Conservation (phyloP, 768 basidiomycete genomes). For the Auricularia sp. region DNA sequence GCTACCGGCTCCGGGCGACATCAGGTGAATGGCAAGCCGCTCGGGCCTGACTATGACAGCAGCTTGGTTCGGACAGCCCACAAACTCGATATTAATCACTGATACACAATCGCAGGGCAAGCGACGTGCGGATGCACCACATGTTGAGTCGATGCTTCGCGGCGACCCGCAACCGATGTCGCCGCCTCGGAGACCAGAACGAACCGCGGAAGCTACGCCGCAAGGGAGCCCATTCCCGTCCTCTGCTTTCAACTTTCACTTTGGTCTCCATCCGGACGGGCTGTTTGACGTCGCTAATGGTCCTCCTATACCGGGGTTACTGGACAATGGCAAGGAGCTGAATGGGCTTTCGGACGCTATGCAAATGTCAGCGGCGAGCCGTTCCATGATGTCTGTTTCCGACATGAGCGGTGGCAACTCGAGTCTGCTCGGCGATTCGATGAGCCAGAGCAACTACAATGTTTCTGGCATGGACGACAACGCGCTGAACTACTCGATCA, state of each 20-base stretch:
- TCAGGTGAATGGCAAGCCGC: constrained; percentile 70
- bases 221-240: constrained; percentile 50
- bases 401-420: neutral
- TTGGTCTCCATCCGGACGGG: constrained; percentile 16
- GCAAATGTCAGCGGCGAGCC: constrained; percentile 2
- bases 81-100: constrained; percentile 8
- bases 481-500: constrained; percentile 38
- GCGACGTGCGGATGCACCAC: constrained; percentile 72
- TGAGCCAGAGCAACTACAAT: neutral
- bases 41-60: constrained; percentile 30
- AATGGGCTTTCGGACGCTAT: neutral
- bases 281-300: neutral
- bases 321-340: neutral
- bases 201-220: constrained; percentile 5
- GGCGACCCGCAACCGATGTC: constrained; percentile 60
- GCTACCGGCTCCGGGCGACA: constrained; percentile 54
- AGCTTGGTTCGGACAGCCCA: constrained; percentile 48
- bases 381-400: neutral
- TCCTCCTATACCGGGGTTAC: neutral
- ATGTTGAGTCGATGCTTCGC: constrained; percentile 67
- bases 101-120: constrained; percentile 28
- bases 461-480: neutral
- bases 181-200: constrained; percentile 14
- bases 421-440: neutral
- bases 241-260: constrained; percentile 62